phyloP scores from a whole-genome alignment of 257 asterid species.

The Leonotis leonurus region DNA sequence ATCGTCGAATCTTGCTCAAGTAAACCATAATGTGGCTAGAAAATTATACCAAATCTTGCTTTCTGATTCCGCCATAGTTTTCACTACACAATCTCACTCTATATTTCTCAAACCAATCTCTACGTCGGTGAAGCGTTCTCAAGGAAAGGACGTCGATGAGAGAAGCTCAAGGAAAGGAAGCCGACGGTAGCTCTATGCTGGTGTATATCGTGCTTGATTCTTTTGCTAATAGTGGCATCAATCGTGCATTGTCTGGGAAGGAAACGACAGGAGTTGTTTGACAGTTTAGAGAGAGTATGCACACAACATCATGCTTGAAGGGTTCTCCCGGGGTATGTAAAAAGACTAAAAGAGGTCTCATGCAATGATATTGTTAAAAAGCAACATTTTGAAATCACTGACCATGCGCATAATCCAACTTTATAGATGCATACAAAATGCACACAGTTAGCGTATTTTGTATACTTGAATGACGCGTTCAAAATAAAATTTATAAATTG shows the following conservation, averaged over 20 bases:
- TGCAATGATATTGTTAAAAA: no score
- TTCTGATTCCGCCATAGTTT: background rate
- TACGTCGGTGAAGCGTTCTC: constrained; percentile 30
- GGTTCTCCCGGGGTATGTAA: constrained; percentile 57
- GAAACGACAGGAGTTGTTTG: constrained; percentile 71
- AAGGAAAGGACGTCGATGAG: constrained; percentile 44
- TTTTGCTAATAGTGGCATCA: constrained; percentile 37
- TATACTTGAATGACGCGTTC: background rate
- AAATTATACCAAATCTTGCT: background rate
- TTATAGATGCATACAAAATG: background rate
- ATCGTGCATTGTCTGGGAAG: constrained; percentile 68
- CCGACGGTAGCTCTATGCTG: constrained; percentile 77
- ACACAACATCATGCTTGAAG: constrained; percentile 79
- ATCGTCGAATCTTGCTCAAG: no score
- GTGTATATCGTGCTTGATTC: constrained; percentile 54
- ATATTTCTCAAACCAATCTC: constrained; percentile 9
- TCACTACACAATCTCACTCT: background rate
- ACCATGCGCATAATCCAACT: no score
- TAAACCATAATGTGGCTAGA: no score
- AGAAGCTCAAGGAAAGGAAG: constrained; percentile 42
- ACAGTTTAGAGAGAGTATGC: constrained; percentile 63
- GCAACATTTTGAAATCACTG: no score
- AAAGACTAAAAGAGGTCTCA: constrained; percentile 51
- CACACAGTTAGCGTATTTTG: background rate
- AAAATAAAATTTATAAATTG: background rate